Base-by-base conservation (phyloP, 805 yeast species). In the Ogataea nitratoaversa region DNA sequence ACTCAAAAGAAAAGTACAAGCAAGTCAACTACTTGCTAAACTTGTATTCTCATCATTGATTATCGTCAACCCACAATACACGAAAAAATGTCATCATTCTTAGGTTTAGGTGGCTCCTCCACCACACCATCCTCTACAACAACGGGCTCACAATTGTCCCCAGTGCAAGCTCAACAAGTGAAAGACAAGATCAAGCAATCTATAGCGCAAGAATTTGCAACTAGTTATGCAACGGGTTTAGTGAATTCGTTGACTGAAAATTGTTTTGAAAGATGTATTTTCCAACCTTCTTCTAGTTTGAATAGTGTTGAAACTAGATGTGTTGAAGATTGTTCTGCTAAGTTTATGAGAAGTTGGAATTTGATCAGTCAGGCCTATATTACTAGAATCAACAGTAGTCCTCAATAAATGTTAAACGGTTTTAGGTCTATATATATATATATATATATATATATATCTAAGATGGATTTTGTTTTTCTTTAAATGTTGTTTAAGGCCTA, bases 321-420 rank as follows among this genome's bases (percentile, higher is more conserved):
- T 65, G 73, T 86, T 35, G 76, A 72, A 43, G 83, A 81, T 60
- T 90, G 98, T 60, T 72, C 84, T 52, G 81, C 83, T 48, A 90
- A 87, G 66, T 90, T 86, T 63, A 82, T 89, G 91, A 77, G 84
- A 61, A 79, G 95, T 25, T 90, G 96, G 96, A 88, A 89, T 54
- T 70, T 82, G 40, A 72, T 90, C 32, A 85, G 95, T 11, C 81
- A 78, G 59, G 70, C 85, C 9, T 89, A 88, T 62, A 77, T 88
- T 37, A 59, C 77, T 22, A 77, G 95, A 62, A 84, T 87, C 52
- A 60, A 57, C 48, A 49, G 42, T 25, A 46, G 50, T 22, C 25
- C 25, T 22, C 25, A 22, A 22, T 22, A 22, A 11, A 8, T 22
- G 25, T n/a, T n/a, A n/a, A n/a, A n/a, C n/a, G n/a, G n/a, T n/a